These are phyloP conservation scores for Aspergillus aculeatinus DNA, from an alignment of 2,329 filamentous ascomycete species.

Conservation along the genomic window DNA sequence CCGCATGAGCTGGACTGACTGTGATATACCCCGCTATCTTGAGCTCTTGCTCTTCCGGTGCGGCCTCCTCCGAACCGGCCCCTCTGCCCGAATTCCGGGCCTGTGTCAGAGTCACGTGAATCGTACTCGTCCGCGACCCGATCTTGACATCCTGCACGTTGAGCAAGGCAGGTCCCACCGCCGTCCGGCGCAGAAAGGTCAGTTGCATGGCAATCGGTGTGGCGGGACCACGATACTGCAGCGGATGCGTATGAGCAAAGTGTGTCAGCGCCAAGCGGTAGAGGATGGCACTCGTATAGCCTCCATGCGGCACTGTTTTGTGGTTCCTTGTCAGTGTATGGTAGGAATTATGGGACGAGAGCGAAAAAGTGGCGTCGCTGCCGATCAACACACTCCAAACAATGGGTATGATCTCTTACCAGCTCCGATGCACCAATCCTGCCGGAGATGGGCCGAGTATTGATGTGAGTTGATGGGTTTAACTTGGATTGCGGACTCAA, in stretches of 20 bases:
- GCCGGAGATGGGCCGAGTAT: constrained; percentile 56
- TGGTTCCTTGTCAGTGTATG: constrained; percentile 2
- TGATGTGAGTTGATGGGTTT: constrained; percentile 50
- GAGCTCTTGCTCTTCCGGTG: constrained; percentile 48
- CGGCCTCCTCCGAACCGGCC: constrained; percentile 20
- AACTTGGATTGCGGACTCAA: constrained; percentile 40
- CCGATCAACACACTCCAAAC: neutral
- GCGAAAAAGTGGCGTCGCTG: constrained; percentile 1
- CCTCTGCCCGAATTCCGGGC: constrained; percentile 22
- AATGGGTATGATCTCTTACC: constrained; percentile 43
- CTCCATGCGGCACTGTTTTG: constrained; percentile 65
- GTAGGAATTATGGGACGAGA: neutral
- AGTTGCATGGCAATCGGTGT: constrained; percentile 65
- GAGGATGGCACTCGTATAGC: constrained; percentile 65
- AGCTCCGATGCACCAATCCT: constrained; percentile 65
- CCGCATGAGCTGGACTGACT: constrained; percentile 60
- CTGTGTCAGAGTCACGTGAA: constrained; percentile 60
- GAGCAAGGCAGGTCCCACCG: constrained; percentile 57
- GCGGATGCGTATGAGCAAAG: constrained; percentile 58
- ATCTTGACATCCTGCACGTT: constrained; percentile 64
- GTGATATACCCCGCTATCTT: constrained; percentile 66
- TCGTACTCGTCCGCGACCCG: constrained; percentile 61
- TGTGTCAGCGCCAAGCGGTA: constrained; percentile 60
- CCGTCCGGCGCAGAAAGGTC: constrained; percentile 64
- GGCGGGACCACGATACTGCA: constrained; percentile 49